phyloP scores from a whole-genome alignment of 495 filamentous ascomycete species.

The Haplographium delicatum region DNA sequence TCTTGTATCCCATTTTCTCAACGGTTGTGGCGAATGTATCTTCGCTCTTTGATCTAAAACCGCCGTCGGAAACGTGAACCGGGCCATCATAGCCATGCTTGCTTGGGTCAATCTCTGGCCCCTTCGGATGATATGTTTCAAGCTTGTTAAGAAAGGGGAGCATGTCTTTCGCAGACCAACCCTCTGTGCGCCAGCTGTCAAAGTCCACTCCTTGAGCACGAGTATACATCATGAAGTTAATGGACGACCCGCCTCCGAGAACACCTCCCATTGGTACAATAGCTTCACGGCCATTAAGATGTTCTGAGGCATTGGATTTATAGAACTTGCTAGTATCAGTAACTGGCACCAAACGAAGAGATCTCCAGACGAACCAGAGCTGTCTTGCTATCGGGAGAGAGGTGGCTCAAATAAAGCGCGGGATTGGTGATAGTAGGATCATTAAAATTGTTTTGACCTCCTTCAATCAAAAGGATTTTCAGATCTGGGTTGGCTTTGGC shows the following conservation, averaged over 20 bases:
- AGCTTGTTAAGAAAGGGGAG: conserved; percentile 22
- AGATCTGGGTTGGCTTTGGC: conserved; percentile 43
- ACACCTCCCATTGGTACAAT: conserved; percentile 48
- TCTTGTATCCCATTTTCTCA: conserved; percentile 27
- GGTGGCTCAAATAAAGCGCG: conserved; percentile 29
- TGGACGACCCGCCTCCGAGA: conserved; percentile 54
- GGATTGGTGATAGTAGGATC: conserved; percentile 39
- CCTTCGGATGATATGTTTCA: conserved; percentile 35
- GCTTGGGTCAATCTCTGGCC: conserved; percentile 26
- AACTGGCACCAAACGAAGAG: not conserved
- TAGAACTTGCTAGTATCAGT: conserved; percentile 17
- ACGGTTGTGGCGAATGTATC: conserved; percentile 32
- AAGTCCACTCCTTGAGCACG: conserved; percentile 27
- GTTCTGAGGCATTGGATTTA: conserved; percentile 27
- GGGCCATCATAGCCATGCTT: conserved; percentile 29
- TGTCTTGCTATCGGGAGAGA: conserved; percentile 22
- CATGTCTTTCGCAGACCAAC: conserved; percentile 25
- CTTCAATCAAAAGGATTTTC: conserved; percentile 48
- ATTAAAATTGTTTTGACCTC: conserved; percentile 42
- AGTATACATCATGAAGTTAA: conserved; percentile 55
- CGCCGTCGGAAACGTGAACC: conserved; percentile 33
- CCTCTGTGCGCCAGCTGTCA: conserved; percentile 21
- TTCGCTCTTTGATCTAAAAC: conserved; percentile 26
- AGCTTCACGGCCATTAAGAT: conserved; percentile 40
- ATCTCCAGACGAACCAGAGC: conserved; percentile 15